Conservation (phyloP, 768 basidiomycete genomes). For the Cantharellus anzutake region DNA sequence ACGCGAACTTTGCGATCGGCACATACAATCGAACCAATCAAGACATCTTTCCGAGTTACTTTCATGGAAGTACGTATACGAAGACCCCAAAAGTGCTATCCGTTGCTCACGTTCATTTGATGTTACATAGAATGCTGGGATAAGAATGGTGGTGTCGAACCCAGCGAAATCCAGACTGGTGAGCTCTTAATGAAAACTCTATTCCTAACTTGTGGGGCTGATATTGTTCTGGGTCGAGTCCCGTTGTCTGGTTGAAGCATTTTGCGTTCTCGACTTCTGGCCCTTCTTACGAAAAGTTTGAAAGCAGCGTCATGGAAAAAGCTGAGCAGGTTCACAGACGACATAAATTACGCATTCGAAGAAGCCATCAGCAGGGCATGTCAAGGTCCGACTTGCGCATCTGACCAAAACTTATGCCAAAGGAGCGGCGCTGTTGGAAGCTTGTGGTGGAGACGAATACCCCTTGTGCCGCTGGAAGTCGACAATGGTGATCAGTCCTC, state of each 20-base stretch:
- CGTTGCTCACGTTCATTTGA: neutral
- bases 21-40: constrained; percentile 28
- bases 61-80: constrained; percentile 35
- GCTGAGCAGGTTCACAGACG: no score
- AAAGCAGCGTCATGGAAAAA: no score
- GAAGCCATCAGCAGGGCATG: no score
- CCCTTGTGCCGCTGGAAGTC: no score
- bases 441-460: no score
- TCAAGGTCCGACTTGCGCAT: no score
- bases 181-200: neutral
- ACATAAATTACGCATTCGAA: no score
- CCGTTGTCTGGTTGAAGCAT: constrained; percentile 20
- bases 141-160: constrained; percentile 31
- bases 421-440: no score
- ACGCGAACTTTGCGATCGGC: constrained; percentile 25
- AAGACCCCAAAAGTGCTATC: neutral
- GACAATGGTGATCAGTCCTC: no score
- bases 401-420: no score
- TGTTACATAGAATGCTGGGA: constrained; percentile 27
- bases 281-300: neutral
- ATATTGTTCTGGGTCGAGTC: constrained; percentile 1
- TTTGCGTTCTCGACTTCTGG: neutral
- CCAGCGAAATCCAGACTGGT: constrained; percentile 50
- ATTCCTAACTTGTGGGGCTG: neutral
- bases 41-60: constrained; percentile 49